A percentile compares a stretch with the other conserved stretches of the same genome.
Conservation (phyloP, 768 basidiomycete species). For the Lactarius hatsudake region DNA sequence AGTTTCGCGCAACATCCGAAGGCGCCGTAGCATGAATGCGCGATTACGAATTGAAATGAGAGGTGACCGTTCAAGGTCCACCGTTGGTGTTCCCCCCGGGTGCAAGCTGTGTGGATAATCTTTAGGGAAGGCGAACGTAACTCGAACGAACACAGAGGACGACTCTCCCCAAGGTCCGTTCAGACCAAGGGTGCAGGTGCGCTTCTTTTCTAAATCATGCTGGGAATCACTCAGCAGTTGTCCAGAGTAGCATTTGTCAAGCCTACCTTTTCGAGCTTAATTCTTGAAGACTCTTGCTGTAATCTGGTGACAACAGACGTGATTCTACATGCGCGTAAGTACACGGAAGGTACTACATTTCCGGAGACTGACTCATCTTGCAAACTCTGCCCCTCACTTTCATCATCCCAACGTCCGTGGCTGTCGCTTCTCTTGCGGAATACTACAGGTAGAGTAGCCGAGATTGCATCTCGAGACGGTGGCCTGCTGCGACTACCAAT, state of each 20-base stretch:
- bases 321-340: constrained; percentile 48
- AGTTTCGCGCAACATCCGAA: constrained; percentile 66
- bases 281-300: constrained; percentile 50
- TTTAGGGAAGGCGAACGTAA: constrained; percentile 86
- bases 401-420: constrained; percentile 37
- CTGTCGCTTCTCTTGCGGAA: constrained; percentile 47
- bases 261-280: constrained; percentile 81
- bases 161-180: constrained; percentile 91
- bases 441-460: constrained; percentile 10
- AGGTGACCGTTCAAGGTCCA: constrained; percentile 82
- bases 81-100: constrained; percentile 64
- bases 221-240: constrained; percentile 30
- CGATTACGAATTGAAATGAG: constrained; percentile 76
- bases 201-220: constrained; percentile 68
- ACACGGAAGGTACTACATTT: background rate
- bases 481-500: constrained; percentile 42
- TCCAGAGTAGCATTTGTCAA: background rate
- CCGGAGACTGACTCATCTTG: constrained; percentile 66
- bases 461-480: constrained; percentile 23
- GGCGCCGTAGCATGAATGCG: constrained; percentile 72
- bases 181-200: constrained; percentile 81
- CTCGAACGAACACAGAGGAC: constrained; percentile 79
- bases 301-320: constrained; percentile 69
- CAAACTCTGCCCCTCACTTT: constrained; percentile 47
- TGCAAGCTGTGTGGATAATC: constrained; percentile 66